Percentiles rank a stretch among this genome's conserved stretches.
Conservation (phyloP, 345 rosid genomes). For the Eucalyptus victrix region DNA sequence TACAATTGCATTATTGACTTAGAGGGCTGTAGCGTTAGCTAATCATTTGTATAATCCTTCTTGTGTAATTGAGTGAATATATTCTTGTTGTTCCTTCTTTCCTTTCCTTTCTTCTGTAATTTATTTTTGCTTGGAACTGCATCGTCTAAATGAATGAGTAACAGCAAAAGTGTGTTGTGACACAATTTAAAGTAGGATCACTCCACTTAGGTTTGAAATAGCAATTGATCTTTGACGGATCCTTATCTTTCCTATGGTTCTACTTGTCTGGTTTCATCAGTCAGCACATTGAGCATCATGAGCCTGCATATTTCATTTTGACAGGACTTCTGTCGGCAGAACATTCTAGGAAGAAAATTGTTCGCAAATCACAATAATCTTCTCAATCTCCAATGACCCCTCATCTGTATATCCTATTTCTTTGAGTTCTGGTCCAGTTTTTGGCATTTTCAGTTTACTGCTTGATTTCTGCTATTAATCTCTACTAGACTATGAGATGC, state of each 20-base stretch:
- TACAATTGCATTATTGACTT: background rate
- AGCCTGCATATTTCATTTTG: background rate
- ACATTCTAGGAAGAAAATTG: background rate
- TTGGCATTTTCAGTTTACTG: background rate
- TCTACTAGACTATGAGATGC: background rate
- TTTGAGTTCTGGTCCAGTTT: background rate
- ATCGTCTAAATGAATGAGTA: background rate
- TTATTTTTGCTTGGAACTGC: background rate
- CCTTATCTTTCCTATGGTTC: background rate
- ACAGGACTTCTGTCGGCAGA: background rate
- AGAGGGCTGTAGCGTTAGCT: background rate
- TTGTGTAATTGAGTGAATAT: background rate
- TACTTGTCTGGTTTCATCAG: background rate
- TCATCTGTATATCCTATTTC: background rate
- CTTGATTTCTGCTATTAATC: background rate
- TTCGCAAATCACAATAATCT: background rate
- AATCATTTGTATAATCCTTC: background rate
- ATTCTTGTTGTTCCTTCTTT: background rate
- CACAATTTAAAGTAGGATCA: background rate
- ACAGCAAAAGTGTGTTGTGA: background rate
- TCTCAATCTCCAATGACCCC: background rate
- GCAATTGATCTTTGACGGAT: background rate
- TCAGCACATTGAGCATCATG: background rate
- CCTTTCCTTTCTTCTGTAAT: background rate
- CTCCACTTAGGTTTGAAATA: background rate